Conservation (phyloP, 768 basidiomycete species). For the Russula olivacea region DNA sequence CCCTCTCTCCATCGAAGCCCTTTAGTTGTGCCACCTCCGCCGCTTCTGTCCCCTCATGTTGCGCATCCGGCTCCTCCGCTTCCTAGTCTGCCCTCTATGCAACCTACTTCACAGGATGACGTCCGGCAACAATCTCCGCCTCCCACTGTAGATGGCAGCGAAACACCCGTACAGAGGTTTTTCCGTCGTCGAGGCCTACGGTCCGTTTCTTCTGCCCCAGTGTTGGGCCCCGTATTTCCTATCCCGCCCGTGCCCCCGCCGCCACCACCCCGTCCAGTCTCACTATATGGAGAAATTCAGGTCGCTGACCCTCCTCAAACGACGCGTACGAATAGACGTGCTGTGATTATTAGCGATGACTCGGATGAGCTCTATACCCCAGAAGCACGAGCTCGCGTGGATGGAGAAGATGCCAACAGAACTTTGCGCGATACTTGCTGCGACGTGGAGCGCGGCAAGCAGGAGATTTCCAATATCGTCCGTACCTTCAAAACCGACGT, state of each 20-base stretch:
- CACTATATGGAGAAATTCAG: constrained; percentile 3
- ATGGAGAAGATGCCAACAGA: constrained; percentile 1
- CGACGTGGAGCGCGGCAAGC: constrained; percentile 41
- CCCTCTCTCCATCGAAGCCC: constrained; percentile 4
- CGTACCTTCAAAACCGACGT: constrained; percentile 49
- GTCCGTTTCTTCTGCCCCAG: constrained; percentile 17
- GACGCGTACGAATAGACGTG: background rate
- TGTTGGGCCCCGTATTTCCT: constrained; percentile 17
- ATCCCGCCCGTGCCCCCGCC: constrained; percentile 27
- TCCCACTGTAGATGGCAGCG: background rate
- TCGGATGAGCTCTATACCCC: background rate
- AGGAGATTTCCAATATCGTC: constrained; percentile 44
- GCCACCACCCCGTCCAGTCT: constrained; percentile 24
- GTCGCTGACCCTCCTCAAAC: background rate
- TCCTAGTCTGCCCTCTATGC: constrained; percentile 11
- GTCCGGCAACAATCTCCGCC: background rate
- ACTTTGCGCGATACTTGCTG: constrained; percentile 35
- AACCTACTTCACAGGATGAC: background rate
- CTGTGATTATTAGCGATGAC: constrained; percentile 3
- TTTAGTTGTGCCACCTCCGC: background rate
- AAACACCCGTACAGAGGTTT: constrained; percentile 16
- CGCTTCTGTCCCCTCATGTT: constrained; percentile 2
- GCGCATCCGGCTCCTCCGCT: constrained; percentile 25
- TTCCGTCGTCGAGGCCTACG: constrained; percentile 18
- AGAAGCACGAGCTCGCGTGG: background rate